A percentile compares a stretch with the other conserved stretches of the same genome.
Evolutionary conservation across 2,329 filamentous ascomycete species (phyloP).

Genomic region (Claviceps spartinae): DNA sequence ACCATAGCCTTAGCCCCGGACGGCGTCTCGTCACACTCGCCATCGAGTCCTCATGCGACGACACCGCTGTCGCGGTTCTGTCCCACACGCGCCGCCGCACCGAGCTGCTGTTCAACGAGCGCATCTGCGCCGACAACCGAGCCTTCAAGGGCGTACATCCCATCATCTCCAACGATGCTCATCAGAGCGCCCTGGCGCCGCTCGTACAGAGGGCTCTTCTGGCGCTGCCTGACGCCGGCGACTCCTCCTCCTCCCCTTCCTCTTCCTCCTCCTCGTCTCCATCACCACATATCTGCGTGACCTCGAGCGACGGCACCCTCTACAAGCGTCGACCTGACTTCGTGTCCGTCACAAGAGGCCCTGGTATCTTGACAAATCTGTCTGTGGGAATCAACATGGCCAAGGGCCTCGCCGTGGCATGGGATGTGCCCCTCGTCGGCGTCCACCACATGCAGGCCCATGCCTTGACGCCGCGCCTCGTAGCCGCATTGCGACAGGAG

Average conservation of each 20-base stretch:
- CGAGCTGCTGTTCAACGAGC: constrained; percentile 63
- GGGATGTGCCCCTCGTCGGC: constrained; percentile 68
- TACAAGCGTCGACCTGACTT: constrained; percentile 52
- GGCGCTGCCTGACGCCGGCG: constrained; percentile 27
- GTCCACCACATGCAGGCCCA: constrained; percentile 98
- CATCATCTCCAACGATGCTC: constrained; percentile 57
- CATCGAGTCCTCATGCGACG: constrained; percentile 82
- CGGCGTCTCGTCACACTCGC: constrained; percentile 45
- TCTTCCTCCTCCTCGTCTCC: background rate
- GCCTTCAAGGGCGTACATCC: constrained; percentile 70
- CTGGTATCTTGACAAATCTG: constrained; percentile 73
- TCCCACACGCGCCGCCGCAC: constrained; percentile 39
- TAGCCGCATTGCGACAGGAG: constrained; percentile 38
- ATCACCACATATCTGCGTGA: background rate
- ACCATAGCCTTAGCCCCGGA: no score
- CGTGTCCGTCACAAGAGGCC: constrained; percentile 78
- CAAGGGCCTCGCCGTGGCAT: constrained; percentile 76
- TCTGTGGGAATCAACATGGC: constrained; percentile 67
- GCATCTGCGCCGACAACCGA: constrained; percentile 67
- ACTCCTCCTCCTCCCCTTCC: background rate
- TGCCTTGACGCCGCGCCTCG: constrained; percentile 72
- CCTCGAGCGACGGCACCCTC: background rate
- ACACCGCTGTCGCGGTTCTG: constrained; percentile 78
- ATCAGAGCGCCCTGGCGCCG: constrained; percentile 54
- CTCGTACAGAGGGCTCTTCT: constrained; percentile 53